Evolutionary conservation across 2,329 filamentous ascomycete species (phyloP).

Genomic region (Fusarium stilboides): DNA sequence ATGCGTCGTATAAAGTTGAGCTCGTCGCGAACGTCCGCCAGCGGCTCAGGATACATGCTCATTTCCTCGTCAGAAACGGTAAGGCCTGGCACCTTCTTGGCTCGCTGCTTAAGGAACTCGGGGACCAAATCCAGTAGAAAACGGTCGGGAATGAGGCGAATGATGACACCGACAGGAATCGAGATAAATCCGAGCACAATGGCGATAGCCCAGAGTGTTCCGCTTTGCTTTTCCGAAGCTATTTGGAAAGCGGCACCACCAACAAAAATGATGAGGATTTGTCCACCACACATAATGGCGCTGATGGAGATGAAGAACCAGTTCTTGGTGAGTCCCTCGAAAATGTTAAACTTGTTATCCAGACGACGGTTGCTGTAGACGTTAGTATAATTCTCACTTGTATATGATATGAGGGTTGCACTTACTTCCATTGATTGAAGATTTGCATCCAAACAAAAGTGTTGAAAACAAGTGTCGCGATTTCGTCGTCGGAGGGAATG

Average conservation of each 20-base stretch:
- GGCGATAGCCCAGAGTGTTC: conserved; percentile 89
- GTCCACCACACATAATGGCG: conserved; percentile 87
- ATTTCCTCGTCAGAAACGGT: conserved; percentile 79
- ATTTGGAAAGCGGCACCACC: conserved; percentile 88
- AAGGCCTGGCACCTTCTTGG: conserved; percentile 65
- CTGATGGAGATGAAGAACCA: conserved; percentile 92
- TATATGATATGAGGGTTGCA: conserved; percentile 44
- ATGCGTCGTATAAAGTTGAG: conserved; percentile 84
- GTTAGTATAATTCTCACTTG: conserved; percentile 28
- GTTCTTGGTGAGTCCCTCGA: conserved; percentile 88
- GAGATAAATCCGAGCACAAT: conserved; percentile 88
- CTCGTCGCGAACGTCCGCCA: conserved; percentile 84
- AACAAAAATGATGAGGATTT: conserved; percentile 90
- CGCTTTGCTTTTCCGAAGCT: conserved; percentile 70
- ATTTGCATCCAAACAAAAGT: conserved; percentile 99
- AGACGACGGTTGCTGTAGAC: conserved; percentile 82
- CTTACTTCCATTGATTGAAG: conserved; percentile 96
- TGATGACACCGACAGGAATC: conserved; percentile 83
- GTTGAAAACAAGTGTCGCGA: conserved; percentile 93
- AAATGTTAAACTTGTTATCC: conserved; percentile 96
- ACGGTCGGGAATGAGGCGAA: conserved; percentile 86
- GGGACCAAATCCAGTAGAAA: conserved; percentile 69
- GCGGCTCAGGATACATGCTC: conserved; percentile 77
- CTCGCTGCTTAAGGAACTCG: conserved; percentile 66
- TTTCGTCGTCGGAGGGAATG: conserved; percentile 58